Evolutionary conservation across 208 protist species (phyloP).

Genomic region (Lotmaria passim): DNA sequence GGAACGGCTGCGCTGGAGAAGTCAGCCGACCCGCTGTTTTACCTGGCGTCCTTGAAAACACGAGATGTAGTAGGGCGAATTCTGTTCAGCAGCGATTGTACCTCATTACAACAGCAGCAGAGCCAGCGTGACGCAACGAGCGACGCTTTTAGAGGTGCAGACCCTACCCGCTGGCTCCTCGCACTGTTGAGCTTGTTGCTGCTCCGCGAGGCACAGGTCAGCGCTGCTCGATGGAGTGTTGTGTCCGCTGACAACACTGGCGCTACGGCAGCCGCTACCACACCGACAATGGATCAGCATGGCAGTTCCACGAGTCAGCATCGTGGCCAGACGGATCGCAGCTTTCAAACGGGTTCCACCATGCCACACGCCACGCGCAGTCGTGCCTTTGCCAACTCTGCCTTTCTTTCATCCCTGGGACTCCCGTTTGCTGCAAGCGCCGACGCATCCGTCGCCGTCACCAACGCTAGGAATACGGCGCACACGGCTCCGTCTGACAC

Average conservation of each 20-base stretch:
- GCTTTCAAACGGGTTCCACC: too few species aligned
- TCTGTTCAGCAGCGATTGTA: background rate
- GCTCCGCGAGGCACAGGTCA: constrained; percentile 34
- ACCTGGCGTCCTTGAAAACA: background rate
- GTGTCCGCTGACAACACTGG: background rate
- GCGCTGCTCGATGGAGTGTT: constrained; percentile 21
- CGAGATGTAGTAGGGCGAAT: constrained; percentile 3
- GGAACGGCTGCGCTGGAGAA: background rate
- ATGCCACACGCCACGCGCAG: background rate
- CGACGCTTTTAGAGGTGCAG: too few species aligned
- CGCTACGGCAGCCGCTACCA: too few species aligned
- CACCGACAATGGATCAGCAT: too few species aligned
- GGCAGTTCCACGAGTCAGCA: too few species aligned
- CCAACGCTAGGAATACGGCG: too few species aligned
- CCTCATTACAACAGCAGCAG: background rate
- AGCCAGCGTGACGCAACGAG: background rate
- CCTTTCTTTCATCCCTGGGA: constrained; percentile 17
- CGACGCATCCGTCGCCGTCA: background rate
- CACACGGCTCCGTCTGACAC: constrained; percentile 13
- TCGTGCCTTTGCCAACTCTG: constrained; percentile 15
- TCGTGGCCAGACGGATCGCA: too few species aligned
- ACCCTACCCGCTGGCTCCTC: constrained; percentile 15
- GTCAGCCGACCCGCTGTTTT: constrained; percentile 1
- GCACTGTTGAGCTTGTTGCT: constrained; percentile 24
- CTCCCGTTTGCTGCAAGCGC: background rate